Evolutionary conservation across 345 rosid species (phyloP).

Genomic region (Combretum micranthum): DNA sequence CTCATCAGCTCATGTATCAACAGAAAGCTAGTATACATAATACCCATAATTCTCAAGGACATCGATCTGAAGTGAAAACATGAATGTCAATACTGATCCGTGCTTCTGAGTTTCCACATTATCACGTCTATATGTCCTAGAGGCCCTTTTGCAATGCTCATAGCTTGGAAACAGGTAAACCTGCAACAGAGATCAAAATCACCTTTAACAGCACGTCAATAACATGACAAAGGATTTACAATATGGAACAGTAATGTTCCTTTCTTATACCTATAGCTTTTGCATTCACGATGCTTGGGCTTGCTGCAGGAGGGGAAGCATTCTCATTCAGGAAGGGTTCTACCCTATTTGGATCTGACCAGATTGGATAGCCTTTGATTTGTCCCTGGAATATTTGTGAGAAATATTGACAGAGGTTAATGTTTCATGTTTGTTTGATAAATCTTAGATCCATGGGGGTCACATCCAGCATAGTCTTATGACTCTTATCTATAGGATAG

Average conservation of each 20-base stretch:
- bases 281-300: conserved; percentile 87
- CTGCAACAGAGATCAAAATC: conserved; percentile 27
- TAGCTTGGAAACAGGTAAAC: conserved; percentile 79
- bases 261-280: conserved; percentile 56
- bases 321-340: conserved; percentile 80
- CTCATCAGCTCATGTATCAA: too few relatives aligned
- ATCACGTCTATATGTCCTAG: background rate
- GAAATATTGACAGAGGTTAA: background rate
- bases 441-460: background rate
- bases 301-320: conserved; percentile 72
- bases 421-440: background rate
- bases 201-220: background rate
- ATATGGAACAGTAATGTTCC: background rate
- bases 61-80: too few relatives aligned
- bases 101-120: background rate
- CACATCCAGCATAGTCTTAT: background rate
- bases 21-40: too few relatives aligned
- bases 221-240: too few relatives aligned
- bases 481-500: background rate
- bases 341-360: conserved; percentile 69
- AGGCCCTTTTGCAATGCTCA: conserved; percentile 16
- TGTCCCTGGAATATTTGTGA: conserved; percentile 43
- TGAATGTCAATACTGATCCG: too few relatives aligned
- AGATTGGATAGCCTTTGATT: conserved; percentile 83
- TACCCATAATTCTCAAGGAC: too few relatives aligned